These are phyloP conservation scores for Solanum aculeatissimum DNA, from an alignment of 305 asterid genomes.

Conservation along the genomic window DNA sequence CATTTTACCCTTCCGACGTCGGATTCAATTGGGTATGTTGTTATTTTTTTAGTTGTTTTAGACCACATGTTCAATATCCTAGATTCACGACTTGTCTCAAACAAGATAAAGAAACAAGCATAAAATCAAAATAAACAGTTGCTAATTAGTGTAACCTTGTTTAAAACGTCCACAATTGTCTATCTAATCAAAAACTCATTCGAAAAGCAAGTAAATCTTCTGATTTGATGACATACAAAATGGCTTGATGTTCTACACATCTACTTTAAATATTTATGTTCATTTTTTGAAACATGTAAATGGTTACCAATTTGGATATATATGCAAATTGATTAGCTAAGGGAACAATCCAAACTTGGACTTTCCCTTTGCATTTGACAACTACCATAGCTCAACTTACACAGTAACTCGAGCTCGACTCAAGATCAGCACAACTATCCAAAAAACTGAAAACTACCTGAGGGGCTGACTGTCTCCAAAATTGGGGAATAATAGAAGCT, in stretches of 20 bases:
- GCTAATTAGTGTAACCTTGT: background rate
- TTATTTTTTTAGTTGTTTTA: too few species aligned
- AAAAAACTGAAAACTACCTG: background rate
- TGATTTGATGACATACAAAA: background rate
- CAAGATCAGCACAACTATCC: background rate
- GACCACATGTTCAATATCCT: too few species aligned
- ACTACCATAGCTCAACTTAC: background rate
- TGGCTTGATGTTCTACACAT: background rate
- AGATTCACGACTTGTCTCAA: too few species aligned
- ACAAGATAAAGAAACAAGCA: too few species aligned
- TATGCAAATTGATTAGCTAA: background rate
- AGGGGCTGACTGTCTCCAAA: background rate
- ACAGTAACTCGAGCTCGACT: background rate
- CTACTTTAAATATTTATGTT: background rate
- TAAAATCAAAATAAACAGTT: background rate
- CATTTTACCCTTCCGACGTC: too few species aligned
- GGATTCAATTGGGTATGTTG: too few species aligned
- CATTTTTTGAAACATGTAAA: background rate
- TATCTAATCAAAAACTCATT: background rate
- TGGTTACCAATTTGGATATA: background rate
- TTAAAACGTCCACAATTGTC: background rate
- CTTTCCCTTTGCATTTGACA: background rate
- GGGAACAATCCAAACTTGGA: background rate
- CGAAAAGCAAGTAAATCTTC: background rate
- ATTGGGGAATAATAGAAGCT: too few species aligned